Conservation (phyloP, 345 rosid genomes). For the Eucalyptus cloeziana region DNA sequence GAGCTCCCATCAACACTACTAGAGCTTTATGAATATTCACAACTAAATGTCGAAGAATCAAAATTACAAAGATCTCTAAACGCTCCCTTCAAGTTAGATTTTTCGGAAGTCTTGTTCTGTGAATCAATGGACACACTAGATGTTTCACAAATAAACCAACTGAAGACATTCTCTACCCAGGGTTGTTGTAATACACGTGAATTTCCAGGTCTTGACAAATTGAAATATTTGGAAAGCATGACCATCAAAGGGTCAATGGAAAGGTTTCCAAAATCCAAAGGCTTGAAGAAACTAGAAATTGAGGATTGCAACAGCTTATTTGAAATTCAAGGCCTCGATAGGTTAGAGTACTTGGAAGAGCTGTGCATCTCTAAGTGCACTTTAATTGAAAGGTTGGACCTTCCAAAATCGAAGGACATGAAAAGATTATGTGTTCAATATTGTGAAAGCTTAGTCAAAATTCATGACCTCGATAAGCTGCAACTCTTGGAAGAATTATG, state of each 20-base stretch:
- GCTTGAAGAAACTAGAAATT: accelerated
- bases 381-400: not conserved
- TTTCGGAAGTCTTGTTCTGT: accelerated
- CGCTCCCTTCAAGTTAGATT: not conserved
- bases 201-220: not conserved
- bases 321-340: not conserved
- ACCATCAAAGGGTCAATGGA: not conserved
- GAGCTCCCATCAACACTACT: not conserved
- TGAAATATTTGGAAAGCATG: not conserved
- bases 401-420: not conserved
- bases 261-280: not conserved
- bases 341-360: not conserved
- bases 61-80: accelerated
- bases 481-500: not conserved
- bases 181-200: not conserved
- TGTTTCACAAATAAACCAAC: not conserved
- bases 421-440: not conserved
- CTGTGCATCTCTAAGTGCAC: accelerated
- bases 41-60: too few species aligned
- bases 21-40: accelerated
- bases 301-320: accelerated
- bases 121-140: accelerated
- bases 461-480: not conserved
- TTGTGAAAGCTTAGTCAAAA: not conserved
- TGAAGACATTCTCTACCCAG: accelerated